Evolutionary conservation across 805 yeast species (phyloP).

Genomic region (Kregervanrija delftensis): DNA sequence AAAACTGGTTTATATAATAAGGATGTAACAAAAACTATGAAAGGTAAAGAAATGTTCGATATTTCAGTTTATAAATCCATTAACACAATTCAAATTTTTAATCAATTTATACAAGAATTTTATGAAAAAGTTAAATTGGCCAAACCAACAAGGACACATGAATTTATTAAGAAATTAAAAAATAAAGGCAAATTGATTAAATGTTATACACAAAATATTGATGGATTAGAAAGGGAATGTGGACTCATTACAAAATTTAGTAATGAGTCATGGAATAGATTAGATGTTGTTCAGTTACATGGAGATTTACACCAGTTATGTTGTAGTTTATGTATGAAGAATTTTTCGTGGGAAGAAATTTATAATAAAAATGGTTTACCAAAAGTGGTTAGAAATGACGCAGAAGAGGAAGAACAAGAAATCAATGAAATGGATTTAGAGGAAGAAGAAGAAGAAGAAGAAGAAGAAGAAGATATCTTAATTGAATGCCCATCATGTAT

Average conservation of each 20-base stretch:
- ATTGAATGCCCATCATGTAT: slow-evolving; percentile 76
- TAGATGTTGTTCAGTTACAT: slow-evolving; percentile 83
- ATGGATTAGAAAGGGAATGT: slow-evolving; percentile 68
- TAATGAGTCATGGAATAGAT: slow-evolving; percentile 44
- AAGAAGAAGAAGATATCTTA: slow-evolving; percentile 45
- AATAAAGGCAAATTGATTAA: slow-evolving; percentile 62
- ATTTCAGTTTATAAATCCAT: slow-evolving; percentile 69
- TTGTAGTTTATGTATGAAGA: slow-evolving; percentile 64
- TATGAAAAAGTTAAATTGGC: slow-evolving; percentile 60
- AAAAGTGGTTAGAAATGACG: not conserved
- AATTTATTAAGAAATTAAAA: slow-evolving; percentile 55
- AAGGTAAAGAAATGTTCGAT: slow-evolving; percentile 90
- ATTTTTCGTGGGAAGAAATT: slow-evolving; percentile 50
- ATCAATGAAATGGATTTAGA: not conserved
- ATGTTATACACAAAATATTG: slow-evolving; percentile 94
- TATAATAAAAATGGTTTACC: slow-evolving; percentile 30
- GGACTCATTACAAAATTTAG: slow-evolving; percentile 59
- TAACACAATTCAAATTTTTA: slow-evolving; percentile 63
- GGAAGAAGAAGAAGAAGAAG: not conserved
- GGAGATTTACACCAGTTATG: slow-evolving; percentile 75
- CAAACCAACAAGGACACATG: slow-evolving; percentile 77
- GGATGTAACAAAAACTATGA: slow-evolving; percentile 55
- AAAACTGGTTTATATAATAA: slow-evolving; percentile 70
- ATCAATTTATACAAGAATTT: slow-evolving; percentile 80
- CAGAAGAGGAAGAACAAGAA: slow-evolving; percentile 1